Conservation (phyloP, 2,329 filamentous ascomycete genomes). For the Fonsecaea nubica region DNA sequence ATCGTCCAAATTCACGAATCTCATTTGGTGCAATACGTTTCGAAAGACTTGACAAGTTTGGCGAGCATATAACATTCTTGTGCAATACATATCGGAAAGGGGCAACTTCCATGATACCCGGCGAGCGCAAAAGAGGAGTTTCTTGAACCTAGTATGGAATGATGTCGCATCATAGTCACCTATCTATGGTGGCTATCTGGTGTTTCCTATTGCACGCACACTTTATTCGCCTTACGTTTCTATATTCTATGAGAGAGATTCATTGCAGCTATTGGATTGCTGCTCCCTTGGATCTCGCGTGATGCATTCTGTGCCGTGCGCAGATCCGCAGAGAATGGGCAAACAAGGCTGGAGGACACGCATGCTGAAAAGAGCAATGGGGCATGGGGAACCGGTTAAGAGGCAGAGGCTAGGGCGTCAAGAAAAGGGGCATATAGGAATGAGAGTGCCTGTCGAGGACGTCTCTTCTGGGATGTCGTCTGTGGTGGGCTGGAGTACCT, state of each 20-base stretch:
- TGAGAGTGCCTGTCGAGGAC: background rate
- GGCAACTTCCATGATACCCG: conserved; percentile 8
- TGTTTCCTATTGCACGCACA: background rate
- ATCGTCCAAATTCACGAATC: conserved; percentile 6
- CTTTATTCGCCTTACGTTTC: background rate
- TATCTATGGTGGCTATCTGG: conserved; percentile 3
- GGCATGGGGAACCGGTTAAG: background rate
- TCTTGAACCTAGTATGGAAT: background rate
- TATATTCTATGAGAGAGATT: conserved; percentile 4
- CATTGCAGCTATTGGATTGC: background rate
- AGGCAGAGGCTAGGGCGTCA: background rate
- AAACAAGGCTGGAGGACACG: background rate
- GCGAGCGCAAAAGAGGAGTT: conserved; percentile 4
- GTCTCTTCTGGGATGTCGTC: background rate
- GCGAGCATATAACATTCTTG: conserved; percentile 16
- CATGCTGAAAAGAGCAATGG: background rate
- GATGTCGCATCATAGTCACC: conserved; percentile 1
- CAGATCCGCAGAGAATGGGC: background rate
- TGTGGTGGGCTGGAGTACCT: background rate
- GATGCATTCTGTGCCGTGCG: background rate
- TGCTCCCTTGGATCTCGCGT: background rate
- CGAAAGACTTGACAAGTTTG: background rate
- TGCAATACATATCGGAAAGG: conserved; percentile 8
- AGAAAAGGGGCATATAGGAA: background rate
- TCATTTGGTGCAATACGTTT: conserved; percentile 2